Base-by-base conservation (phyloP, 1,284 basidiomycete species). In the Leccinum huronense region DNA sequence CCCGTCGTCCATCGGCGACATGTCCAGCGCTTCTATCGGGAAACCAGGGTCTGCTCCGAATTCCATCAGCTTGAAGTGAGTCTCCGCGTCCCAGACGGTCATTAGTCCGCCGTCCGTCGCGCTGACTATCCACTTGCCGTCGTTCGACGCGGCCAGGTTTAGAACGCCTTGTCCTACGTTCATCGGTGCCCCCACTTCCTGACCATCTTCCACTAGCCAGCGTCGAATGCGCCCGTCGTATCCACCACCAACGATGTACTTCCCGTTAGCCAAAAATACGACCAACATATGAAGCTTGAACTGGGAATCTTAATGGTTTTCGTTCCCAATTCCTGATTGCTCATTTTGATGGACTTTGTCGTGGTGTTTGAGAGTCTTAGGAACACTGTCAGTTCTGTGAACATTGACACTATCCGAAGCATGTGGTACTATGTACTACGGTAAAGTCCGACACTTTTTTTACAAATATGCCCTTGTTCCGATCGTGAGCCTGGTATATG, bases 111-210 rank as follows among this genome's bases (percentile, higher is more conserved):
- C 30, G 14, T 58, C 27, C 14, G 62, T 64, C 57, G 51, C 63
- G 16, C 63, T n/a, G 4, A 56, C 57, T 7, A 64, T 33, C 63
- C 63, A 58, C 7, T 54, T 54, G 27, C 62, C 62, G 5, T 64
- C 23, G 36, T 23, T 33, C n/a, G 59, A 60, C 11, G 33, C 19
- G 14, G 27, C 48, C 7, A 60, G 27, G 9, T 10, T 9, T 16
- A 38, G 23, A 57, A 14, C 40, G 11, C 40, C 34, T 1, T 57
- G 10, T 30, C 57, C 33, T 14, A 33, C 57, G 3, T 59, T 27
- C 48, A 64, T 64, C 9, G 16, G 33, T 4, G 6, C 16, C 31
- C 62, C 63, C 40, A 59, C 30, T 40, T 64, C 62, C 31, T 23
- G 54, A 8, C 63, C 63, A 9, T 58, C 63, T 42, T 64, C 45